These are phyloP conservation scores for Alternaria sp. DNA, from an alignment of 2,329 filamentous ascomycete species.

Conservation along the genomic window DNA sequence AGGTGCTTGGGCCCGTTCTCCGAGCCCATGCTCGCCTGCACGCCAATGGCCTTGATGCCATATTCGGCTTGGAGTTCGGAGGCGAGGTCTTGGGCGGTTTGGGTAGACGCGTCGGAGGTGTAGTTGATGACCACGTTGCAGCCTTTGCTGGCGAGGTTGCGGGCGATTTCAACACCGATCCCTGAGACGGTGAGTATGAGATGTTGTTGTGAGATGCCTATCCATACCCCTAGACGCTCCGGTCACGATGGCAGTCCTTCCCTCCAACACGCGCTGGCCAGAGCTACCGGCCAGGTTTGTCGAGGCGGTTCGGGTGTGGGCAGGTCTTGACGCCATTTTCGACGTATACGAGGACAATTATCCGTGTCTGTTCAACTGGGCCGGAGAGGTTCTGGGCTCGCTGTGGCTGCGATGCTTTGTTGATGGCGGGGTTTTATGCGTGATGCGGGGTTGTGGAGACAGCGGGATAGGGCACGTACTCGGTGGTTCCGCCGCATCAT, in stretches of 20 bases:
- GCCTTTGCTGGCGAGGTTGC: conserved; percentile 77
- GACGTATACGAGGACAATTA: conserved; percentile 7
- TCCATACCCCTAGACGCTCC: conserved; percentile 76
- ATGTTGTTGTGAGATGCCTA: not conserved
- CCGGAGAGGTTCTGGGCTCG: not conserved
- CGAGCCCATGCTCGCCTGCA: conserved; percentile 76
- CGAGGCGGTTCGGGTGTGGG: conserved; percentile 47
- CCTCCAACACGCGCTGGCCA: conserved; percentile 60
- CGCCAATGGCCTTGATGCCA: conserved; percentile 66
- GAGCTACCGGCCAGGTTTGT: conserved; percentile 51
- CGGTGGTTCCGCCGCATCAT: conserved; percentile 28
- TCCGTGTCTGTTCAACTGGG: conserved; percentile 1
- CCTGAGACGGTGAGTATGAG: conserved; percentile 58
- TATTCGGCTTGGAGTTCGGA: conserved; percentile 64
- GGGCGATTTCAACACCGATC: conserved; percentile 73
- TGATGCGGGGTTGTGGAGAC: conserved; percentile 30
- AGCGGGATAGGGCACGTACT: conserved; percentile 27
- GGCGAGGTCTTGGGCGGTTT: conserved; percentile 63
- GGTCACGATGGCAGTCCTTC: conserved; percentile 80
- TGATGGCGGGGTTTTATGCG: conserved; percentile 34
- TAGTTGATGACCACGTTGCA: conserved; percentile 75
- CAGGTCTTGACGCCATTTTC: conserved; percentile 52
- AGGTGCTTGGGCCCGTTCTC: conserved; percentile 68
- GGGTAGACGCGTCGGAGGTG: conserved; percentile 68
- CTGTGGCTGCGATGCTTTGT: not conserved